A percentile compares a stretch with the other conserved stretches of the same genome.
These are phyloP conservation scores for Alternaria alternata DNA, from an alignment of 2,329 filamentous ascomycete genomes.

Conservation along the genomic window DNA sequence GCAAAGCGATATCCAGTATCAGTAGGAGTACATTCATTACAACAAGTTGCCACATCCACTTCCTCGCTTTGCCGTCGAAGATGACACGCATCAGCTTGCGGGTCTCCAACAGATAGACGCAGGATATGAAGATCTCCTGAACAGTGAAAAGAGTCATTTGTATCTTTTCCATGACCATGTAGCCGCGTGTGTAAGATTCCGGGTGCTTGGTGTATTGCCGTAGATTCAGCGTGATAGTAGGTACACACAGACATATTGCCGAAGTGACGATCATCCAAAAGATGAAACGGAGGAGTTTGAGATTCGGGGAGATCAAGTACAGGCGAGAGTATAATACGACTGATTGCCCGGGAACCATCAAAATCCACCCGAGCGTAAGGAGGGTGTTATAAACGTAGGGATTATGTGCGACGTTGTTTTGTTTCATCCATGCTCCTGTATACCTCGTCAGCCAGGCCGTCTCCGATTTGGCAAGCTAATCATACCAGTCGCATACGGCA, in stretches of 20 bases:
- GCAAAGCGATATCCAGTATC: conserved; percentile 19
- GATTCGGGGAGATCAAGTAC: not conserved
- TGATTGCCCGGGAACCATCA: not conserved
- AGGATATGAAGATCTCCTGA: conserved; percentile 47
- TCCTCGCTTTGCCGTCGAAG: conserved; percentile 14
- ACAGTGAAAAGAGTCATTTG: conserved; percentile 51
- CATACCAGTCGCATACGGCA: conserved; percentile 17
- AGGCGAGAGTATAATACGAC: not conserved
- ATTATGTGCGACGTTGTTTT: not conserved
- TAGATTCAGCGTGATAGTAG: not conserved
- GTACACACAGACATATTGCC: not conserved
- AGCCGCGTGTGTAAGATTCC: conserved; percentile 10
- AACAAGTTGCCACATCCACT: conserved; percentile 30
- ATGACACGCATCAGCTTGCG: conserved; percentile 17
- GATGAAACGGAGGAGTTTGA: not conserved
- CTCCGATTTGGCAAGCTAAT: not conserved
- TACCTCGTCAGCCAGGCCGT: not conserved
- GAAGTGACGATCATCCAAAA: not conserved
- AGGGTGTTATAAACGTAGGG: not conserved
- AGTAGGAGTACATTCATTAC: conserved; percentile 23
- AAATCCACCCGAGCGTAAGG: not conserved
- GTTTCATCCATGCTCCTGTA: not conserved
- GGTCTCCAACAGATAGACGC: conserved; percentile 61
- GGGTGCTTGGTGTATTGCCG: conserved; percentile 12
- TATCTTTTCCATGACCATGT: conserved; percentile 47